These are phyloP conservation scores for Metarhizium rileyi DNA, from an alignment of 2,329 filamentous ascomycete genomes.

Conservation along the genomic window DNA sequence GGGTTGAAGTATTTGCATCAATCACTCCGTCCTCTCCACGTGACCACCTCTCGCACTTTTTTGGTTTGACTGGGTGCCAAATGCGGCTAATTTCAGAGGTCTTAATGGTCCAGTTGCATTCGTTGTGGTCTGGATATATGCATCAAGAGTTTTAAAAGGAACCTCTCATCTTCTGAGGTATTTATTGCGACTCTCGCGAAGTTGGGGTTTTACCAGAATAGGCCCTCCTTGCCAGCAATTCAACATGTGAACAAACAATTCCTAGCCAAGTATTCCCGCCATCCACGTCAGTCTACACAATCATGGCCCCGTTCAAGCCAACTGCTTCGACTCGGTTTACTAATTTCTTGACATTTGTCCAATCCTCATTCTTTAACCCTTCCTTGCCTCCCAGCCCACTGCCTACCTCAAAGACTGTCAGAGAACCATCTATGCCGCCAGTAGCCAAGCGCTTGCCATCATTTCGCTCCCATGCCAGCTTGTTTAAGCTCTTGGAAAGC, in stretches of 20 bases:
- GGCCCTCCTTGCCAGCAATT: neutral
- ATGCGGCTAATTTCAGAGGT: too few relatives aligned
- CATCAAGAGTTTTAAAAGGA: neutral
- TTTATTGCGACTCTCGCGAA: neutral
- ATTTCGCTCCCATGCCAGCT: conserved; percentile 83
- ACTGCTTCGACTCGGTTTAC: conserved; percentile 63
- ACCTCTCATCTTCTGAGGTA: neutral
- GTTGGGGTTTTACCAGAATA: conserved; percentile 4
- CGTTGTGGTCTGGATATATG: too few relatives aligned
- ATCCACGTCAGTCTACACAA: conserved; percentile 1
- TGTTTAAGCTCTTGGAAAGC: conserved; percentile 82
- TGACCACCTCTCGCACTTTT: neutral
- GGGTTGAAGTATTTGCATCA: neutral
- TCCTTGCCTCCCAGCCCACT: conserved; percentile 76
- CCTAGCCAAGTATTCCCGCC: neutral
- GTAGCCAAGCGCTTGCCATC: conserved; percentile 83
- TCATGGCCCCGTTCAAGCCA: conserved; percentile 38
- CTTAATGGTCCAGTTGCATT: too few relatives aligned
- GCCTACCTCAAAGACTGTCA: conserved; percentile 90
- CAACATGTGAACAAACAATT: conserved; percentile 1
- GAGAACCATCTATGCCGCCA: conserved; percentile 81
- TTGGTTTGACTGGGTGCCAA: too few relatives aligned
- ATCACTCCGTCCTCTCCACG: neutral
- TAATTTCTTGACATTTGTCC: conserved; percentile 85
- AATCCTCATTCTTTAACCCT: conserved; percentile 75